A percentile compares a stretch with the other conserved stretches of the same genome.
Evolutionary conservation across 768 basidiomycete species (phyloP).

Genomic region (Mycena maculata): DNA sequence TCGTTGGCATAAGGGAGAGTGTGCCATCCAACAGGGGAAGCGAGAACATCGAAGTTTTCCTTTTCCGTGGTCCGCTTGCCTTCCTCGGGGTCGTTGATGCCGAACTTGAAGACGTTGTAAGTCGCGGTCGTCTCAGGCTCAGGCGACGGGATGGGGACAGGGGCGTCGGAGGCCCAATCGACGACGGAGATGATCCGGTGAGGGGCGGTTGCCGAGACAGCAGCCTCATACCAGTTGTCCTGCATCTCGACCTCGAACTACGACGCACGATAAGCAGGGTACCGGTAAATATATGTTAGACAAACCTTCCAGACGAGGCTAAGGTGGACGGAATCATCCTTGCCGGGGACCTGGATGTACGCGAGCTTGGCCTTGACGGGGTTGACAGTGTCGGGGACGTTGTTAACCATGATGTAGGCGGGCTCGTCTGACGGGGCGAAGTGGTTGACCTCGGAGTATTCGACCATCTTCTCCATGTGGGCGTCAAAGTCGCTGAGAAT

Average conservation of each 20-base stretch:
- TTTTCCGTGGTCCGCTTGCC: conserved; percentile 69
- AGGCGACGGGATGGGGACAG: conserved; percentile 58
- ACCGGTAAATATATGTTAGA: not conserved
- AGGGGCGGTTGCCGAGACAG: conserved; percentile 79
- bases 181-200: conserved; percentile 89
- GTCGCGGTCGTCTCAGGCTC: conserved; percentile 50
- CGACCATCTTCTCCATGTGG: conserved; percentile 63
- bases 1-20: conserved; percentile 78
- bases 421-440: conserved; percentile 58
- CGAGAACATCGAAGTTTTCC: conserved; percentile 80
- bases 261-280: not conserved
- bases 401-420: conserved; percentile 57
- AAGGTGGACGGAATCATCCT: conserved; percentile 65
- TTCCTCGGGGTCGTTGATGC: conserved; percentile 84
- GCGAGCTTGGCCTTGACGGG: conserved; percentile 86
- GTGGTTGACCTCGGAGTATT: conserved; percentile 49
- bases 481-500: conserved; percentile 62
- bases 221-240: conserved; percentile 96
- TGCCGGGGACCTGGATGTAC: conserved; percentile 83
- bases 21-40: conserved; percentile 95
- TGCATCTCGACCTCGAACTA: conserved; percentile 93
- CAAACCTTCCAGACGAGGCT: conserved; percentile 85
- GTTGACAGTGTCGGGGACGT: conserved; percentile 81
- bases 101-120: conserved; percentile 84
- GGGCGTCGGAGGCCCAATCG: conserved; percentile 92